These are phyloP conservation scores for Salix suchowensis DNA, from an alignment of 345 rosid species.

Conservation along the genomic window DNA sequence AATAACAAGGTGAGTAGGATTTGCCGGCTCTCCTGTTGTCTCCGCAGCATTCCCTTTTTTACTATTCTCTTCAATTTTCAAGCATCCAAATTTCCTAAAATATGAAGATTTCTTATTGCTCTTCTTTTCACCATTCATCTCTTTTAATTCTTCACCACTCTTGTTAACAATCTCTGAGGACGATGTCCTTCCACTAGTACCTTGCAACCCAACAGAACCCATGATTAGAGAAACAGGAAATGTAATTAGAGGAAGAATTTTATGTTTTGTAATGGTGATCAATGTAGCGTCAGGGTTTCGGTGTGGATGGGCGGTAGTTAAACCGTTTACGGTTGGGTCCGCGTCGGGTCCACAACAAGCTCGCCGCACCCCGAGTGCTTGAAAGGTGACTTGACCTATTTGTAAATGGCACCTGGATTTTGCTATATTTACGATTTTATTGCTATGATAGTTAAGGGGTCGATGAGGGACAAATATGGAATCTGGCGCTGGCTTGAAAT, in stretches of 20 bases:
- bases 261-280: too few species aligned
- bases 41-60: constrained; percentile 49
- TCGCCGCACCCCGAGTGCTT: background rate
- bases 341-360: background rate
- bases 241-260: background rate
- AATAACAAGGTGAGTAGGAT: constrained; percentile 64
- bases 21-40: constrained; percentile 31
- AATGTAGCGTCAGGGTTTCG: too few species aligned
- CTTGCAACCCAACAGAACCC: background rate
- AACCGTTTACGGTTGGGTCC: background rate
- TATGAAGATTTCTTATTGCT: constrained; percentile 18
- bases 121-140: constrained; percentile 2
- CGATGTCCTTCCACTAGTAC: background rate
- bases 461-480: background rate
- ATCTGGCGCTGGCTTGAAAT: background rate
- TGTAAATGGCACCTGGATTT: background rate
- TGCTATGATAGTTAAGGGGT: background rate
- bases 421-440: background rate
- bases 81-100: constrained; percentile 47
- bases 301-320: too few species aligned
- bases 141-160: background rate
- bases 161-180: background rate
- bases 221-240: background rate
- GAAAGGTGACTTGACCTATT: background rate
- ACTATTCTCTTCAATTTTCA: constrained; percentile 36